Percentiles rank a stretch among this genome's conserved stretches.
These are phyloP conservation scores for Canavalia gladiata DNA, from an alignment of 306 rosid genomes.

Conservation along the genomic window DNA sequence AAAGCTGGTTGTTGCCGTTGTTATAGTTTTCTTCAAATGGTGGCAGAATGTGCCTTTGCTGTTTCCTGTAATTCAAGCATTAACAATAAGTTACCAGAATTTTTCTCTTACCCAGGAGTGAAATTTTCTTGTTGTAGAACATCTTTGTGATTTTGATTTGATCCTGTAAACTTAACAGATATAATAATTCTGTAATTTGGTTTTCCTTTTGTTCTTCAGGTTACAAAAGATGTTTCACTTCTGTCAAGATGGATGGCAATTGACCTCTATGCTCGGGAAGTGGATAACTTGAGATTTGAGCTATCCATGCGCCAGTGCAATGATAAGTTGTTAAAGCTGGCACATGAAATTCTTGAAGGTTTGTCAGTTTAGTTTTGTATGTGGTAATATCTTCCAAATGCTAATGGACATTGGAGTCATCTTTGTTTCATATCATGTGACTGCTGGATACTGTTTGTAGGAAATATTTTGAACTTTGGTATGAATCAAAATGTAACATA, in stretches of 20 bases:
- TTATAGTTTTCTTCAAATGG: slow-evolving; percentile 13
- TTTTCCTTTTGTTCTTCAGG: slow-evolving; percentile 63
- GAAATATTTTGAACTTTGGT: neutral
- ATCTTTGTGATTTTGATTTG: neutral
- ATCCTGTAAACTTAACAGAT: slow-evolving; percentile 8
- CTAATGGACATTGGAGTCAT: slow-evolving; percentile 12
- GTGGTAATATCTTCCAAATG: slow-evolving; percentile 37
- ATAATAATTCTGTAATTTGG: slow-evolving; percentile 7
- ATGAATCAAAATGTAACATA: slow-evolving; percentile 24
- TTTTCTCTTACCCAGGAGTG: neutral
- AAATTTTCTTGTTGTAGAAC: slow-evolving; percentile 19
- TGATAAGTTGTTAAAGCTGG: slow-evolving; percentile 66
- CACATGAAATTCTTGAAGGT: slow-evolving; percentile 83
- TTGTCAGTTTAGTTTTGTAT: slow-evolving; percentile 46
- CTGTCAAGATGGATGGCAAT: slow-evolving; percentile 94
- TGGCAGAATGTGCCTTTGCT: slow-evolving; percentile 20
- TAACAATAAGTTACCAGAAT: slow-evolving; percentile 26
- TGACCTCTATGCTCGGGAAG: slow-evolving; percentile 85
- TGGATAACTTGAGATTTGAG: slow-evolving; percentile 89
- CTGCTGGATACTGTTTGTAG: neutral
- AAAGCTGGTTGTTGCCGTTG: neutral
- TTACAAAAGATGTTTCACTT: slow-evolving; percentile 87
- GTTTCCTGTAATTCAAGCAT: slow-evolving; percentile 25
- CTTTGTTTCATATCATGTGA: slow-evolving; percentile 32
- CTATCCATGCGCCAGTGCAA: slow-evolving; percentile 87